A percentile compares a stretch with the other conserved stretches of the same genome.
Conservation (phyloP, 192 early-diverging fungal genomes). For the Gaertneriomyces sp. region DNA sequence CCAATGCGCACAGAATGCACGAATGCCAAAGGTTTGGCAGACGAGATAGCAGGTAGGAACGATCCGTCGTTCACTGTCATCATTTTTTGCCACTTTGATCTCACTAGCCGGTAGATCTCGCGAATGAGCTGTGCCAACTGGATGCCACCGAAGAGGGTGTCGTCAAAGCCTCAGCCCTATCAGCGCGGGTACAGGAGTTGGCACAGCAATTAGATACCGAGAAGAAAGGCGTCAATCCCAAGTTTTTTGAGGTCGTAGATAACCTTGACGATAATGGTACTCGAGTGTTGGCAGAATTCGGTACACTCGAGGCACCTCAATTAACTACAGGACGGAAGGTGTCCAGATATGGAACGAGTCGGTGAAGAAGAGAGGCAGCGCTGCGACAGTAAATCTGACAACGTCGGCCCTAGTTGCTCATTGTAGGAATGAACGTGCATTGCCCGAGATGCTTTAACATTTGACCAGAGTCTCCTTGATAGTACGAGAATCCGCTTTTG, state of each 20-base stretch:
- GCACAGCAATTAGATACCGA: no score
- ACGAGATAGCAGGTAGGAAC: no score
- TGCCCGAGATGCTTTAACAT: not conserved
- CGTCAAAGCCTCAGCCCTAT: no score
- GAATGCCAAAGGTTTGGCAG: no score
- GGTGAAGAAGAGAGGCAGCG: not conserved
- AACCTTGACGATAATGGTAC: slow-evolving; percentile 1
- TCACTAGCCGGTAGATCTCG: no score
- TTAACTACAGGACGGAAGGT: not conserved
- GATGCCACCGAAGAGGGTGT: no score
- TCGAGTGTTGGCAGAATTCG: not conserved
- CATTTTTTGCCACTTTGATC: no score
- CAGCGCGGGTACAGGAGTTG: no score
- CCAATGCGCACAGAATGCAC: no score
- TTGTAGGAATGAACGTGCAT: not conserved
- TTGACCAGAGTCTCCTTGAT: not conserved
- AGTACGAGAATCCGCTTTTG: slow-evolving; percentile 14
- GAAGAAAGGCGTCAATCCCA: not conserved
- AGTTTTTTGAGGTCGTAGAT: slow-evolving; percentile 1
- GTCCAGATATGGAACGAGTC: slow-evolving; percentile 23
- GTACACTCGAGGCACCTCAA: not conserved
- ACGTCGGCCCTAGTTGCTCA: not conserved
- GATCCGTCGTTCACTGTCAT: no score
- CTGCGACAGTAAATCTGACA: not conserved
- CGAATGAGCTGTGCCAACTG: no score